phyloP scores from a whole-genome alignment of 1,139 yeast species.

The Blastobotrys petasosporus region DNA sequence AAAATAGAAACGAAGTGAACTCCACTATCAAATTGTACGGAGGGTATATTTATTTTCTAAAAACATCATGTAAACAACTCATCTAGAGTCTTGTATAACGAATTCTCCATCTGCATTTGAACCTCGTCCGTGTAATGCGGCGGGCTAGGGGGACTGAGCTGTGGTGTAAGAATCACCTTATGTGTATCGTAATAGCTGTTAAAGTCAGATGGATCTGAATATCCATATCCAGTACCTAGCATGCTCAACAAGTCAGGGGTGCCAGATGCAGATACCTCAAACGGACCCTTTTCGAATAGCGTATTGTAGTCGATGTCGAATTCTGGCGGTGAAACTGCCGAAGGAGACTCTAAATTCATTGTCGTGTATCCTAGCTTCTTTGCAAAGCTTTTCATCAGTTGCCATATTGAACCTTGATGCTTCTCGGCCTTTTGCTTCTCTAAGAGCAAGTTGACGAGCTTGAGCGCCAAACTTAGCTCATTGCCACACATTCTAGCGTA shows the following conservation, averaged over 20 bases:
- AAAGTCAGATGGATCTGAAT: no score
- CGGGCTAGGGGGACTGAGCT: no score
- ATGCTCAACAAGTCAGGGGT: neutral
- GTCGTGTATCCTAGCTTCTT: slow-evolving; percentile 17
- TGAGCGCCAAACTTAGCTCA: slow-evolving; percentile 19
- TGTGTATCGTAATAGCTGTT: no score
- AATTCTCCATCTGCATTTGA: neutral
- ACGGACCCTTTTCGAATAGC: slow-evolving; percentile 3
- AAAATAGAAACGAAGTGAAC: no score
- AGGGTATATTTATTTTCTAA: neutral
- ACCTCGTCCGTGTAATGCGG: no score
- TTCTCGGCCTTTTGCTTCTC: slow-evolving; percentile 12
- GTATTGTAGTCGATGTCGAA: slow-evolving; percentile 6
- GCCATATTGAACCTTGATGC: slow-evolving; percentile 21
- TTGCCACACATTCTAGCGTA: slow-evolving; percentile 14
- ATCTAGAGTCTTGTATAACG: slow-evolving; percentile 5
- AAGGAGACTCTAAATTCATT: neutral
- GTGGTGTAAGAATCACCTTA: no score
- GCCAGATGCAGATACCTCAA: neutral
- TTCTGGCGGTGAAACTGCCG: slow-evolving; percentile 1
- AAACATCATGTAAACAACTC: slow-evolving; percentile 4
- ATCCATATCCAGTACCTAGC: neutral
- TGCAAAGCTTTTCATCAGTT: slow-evolving; percentile 19
- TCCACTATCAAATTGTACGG: no score
- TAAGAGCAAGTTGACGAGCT: slow-evolving; percentile 16